Evolutionary conservation across 2,329 filamentous ascomycete genomes (phyloP), one percentile per base, ranked within the genome.

Genomic region (Allantophomopsis lycopodina): DNA sequence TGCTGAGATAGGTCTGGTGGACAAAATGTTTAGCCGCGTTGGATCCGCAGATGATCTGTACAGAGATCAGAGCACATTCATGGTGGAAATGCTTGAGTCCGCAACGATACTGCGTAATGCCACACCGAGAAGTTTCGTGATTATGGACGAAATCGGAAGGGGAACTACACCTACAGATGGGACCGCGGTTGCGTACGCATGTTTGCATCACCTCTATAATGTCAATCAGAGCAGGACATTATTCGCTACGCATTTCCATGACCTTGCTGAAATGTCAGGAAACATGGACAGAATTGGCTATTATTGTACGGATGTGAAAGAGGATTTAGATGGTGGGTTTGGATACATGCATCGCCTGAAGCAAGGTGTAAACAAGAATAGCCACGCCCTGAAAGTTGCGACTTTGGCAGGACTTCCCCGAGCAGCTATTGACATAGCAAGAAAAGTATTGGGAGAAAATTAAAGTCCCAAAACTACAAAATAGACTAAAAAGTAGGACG

Each of bases 1-100:
- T 56, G 89, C 86, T 3, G 77, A 85, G 50, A 70, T 98, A 18
- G 88, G 89, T 1, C 68, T 98, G 34, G 87, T 95, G n/a, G 91
- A 98, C 61, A 86, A 89, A 52, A 81, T 98, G 40, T 96, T 94
- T 64, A 91, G 82, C 55, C 83, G 91, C 55, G 82, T 93, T 16
- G 91, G 91, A 2, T 93, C 87, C 1, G 91, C 89, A 2, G 93
- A 98, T 58, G 89, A 94, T 56, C 68, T 98, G n/a, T 95, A 83
- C 63, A 76, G 78, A 38, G 83, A 94, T 62, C 88, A 96, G 59
- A 94, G 86, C 39, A 98, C 93, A 0, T 98, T 98, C 60, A 96
- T 98, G 91, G 86, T 96, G 1, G 91, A 98, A 63, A 98, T 98
- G 91, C 71, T 95, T 2, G 91, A 98, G 61, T 94, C 91, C 15